Percentiles rank a stretch among this genome's conserved stretches.
These are phyloP conservation scores for Apium graveolens DNA, from an alignment of 129 eudicot species.

Conservation along the genomic window DNA sequence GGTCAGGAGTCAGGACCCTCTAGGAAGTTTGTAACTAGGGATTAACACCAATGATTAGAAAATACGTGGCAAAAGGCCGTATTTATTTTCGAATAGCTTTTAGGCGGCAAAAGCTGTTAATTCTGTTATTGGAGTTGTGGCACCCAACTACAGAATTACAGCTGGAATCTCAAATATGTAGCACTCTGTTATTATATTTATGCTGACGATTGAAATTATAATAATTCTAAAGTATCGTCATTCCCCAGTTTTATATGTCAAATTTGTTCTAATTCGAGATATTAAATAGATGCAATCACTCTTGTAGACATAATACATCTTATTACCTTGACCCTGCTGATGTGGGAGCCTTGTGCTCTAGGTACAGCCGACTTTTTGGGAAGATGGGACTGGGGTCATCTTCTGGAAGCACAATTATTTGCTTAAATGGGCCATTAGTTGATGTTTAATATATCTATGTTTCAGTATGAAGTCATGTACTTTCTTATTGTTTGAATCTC, in stretches of 20 bases:
- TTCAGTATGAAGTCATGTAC: neutral
- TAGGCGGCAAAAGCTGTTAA: neutral
- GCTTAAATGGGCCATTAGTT: neutral
- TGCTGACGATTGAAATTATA: neutral
- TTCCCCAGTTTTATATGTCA: neutral
- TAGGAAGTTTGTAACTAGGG: neutral
- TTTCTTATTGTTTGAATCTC: neutral
- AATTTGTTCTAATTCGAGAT: too few species aligned
- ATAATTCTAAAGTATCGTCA: neutral
- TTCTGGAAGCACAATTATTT: neutral
- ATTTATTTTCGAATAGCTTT: neutral
- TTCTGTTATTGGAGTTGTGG: neutral
- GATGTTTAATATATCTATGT: neutral
- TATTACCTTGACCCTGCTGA: neutral
- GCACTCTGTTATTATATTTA: neutral
- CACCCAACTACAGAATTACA: neutral
- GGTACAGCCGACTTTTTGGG: neutral
- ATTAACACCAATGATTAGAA: neutral
- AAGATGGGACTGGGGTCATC: neutral
- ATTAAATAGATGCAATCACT: neutral
- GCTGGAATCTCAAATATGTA: neutral
- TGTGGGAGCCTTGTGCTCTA: neutral
- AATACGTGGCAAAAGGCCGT: neutral
- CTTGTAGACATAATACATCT: neutral
- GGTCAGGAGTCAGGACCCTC: neutral